Evolutionary conservation across 2,329 filamentous ascomycete species (phyloP).

Genomic region (Diplodia mutila): DNA sequence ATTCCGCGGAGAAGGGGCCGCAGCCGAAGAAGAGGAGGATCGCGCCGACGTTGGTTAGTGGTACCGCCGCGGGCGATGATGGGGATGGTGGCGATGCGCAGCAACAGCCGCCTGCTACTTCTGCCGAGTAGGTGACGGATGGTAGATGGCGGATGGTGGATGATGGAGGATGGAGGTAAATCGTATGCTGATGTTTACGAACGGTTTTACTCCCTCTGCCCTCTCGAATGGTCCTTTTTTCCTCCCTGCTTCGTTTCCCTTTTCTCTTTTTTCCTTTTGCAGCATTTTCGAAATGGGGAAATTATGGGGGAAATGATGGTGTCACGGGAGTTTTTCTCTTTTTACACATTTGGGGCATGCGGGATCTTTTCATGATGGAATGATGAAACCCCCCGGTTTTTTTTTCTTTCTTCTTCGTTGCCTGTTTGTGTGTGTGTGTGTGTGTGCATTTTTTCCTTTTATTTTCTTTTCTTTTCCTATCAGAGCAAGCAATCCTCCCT

Average conservation of each 20-base stretch:
- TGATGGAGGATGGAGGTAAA: background rate
- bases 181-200: no score
- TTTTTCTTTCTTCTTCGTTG: background rate
- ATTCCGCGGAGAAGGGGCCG: constrained; percentile 31
- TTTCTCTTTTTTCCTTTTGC: background rate
- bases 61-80: background rate
- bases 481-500: no score
- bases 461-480: no score
- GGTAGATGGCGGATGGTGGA: no score
- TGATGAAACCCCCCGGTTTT: background rate
- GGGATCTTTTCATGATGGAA: constrained; percentile 2
- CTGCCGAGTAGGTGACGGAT: no score
- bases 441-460: background rate
- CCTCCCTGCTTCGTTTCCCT: no score
- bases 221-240: no score
- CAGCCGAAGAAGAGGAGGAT: constrained; percentile 25
- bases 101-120: background rate
- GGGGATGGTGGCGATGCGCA: no score
- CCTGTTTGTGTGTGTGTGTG: background rate
- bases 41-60: constrained; percentile 20
- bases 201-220: no score
- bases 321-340: constrained; percentile 1
- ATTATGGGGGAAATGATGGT: constrained; percentile 1
- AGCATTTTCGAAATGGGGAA: constrained; percentile 1
- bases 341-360: background rate